Conservation (phyloP, 176 grass and related monocot species). For the Phoenix dactylifera region DNA sequence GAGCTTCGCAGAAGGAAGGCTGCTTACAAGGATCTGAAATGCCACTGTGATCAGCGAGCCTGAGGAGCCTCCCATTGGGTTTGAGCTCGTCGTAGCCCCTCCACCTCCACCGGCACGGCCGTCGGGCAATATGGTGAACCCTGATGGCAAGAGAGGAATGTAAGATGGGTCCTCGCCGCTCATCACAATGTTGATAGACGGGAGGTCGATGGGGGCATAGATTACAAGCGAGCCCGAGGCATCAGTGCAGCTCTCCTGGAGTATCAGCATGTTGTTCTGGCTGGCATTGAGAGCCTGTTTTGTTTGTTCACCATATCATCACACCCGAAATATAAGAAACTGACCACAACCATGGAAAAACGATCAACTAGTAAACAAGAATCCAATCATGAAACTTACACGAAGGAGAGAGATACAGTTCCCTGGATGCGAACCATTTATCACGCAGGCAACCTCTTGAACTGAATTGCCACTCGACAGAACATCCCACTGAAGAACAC, state of each 20-base stretch:
- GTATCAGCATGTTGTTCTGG: slow-evolving; percentile 59
- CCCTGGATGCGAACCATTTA: slow-evolving; percentile 55
- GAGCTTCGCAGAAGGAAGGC: slow-evolving; percentile 55
- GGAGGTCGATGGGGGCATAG: slow-evolving; percentile 51
- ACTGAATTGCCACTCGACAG: slow-evolving; percentile 58
- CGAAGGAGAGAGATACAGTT: slow-evolving; percentile 84
- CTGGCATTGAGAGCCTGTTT: slow-evolving; percentile 42
- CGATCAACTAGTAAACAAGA: background rate
- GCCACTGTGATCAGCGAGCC: slow-evolving; percentile 75
- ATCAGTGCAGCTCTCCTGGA: slow-evolving; percentile 73
- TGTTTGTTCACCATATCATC: background rate
- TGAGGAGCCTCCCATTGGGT: background rate
- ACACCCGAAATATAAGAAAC: background rate
- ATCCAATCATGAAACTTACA: slow-evolving; percentile 24
- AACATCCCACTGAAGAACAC: slow-evolving; percentile 69
- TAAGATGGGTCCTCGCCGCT: slow-evolving; percentile 51
- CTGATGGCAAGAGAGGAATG: slow-evolving; percentile 59
- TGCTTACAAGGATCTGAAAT: slow-evolving; percentile 66
- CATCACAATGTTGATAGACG: slow-evolving; percentile 63
- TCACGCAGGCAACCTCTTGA: slow-evolving; percentile 69
- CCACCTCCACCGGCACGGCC: slow-evolving; percentile 14
- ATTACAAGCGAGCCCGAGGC: slow-evolving; percentile 46
- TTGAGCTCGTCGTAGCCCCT: slow-evolving; percentile 29
- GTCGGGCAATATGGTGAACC: slow-evolving; percentile 63
- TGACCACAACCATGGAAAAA: background rate